phyloP scores from a whole-genome alignment of 306 rosid genomes.

The Prunus persica region DNA sequence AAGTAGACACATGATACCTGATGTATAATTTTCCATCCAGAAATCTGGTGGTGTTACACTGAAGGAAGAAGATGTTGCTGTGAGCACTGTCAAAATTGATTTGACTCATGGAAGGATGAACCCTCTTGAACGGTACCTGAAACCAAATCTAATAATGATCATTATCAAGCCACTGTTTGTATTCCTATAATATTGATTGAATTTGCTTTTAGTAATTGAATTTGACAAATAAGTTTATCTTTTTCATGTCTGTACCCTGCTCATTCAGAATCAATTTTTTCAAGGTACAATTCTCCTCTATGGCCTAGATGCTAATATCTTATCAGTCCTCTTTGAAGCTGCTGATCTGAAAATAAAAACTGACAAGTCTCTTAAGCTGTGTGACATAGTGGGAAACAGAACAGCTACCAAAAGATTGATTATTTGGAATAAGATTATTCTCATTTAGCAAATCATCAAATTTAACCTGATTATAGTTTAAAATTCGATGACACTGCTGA shows the following conservation, averaged over 20 bases:
- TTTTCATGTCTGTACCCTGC: slow-evolving; percentile 36
- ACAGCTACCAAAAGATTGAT: not conserved
- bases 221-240: slow-evolving; percentile 26
- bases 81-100: slow-evolving; percentile 77
- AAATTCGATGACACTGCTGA: not conserved
- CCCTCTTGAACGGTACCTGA: slow-evolving; percentile 77
- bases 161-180: slow-evolving; percentile 1
- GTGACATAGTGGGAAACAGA: slow-evolving; percentile 4
- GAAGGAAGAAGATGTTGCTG: slow-evolving; percentile 73
- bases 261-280: slow-evolving; percentile 69
- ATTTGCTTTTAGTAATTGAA: slow-evolving; percentile 3
- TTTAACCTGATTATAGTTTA: not conserved
- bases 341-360: not conserved
- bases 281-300: slow-evolving; percentile 52
- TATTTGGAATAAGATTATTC: not conserved
- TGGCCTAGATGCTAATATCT: not conserved
- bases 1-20: not conserved
- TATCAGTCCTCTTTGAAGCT: not conserved
- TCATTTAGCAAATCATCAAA: not conserved
- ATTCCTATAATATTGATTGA: not conserved
- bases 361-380: not conserved
- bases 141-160: slow-evolving; percentile 12
- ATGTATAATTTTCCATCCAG: slow-evolving; percentile 34
- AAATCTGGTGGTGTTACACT: slow-evolving; percentile 57
- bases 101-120: slow-evolving; percentile 73